Conservation (phyloP, 2,329 filamentous ascomycete genomes). For the Sphaerulina musiva region DNA sequence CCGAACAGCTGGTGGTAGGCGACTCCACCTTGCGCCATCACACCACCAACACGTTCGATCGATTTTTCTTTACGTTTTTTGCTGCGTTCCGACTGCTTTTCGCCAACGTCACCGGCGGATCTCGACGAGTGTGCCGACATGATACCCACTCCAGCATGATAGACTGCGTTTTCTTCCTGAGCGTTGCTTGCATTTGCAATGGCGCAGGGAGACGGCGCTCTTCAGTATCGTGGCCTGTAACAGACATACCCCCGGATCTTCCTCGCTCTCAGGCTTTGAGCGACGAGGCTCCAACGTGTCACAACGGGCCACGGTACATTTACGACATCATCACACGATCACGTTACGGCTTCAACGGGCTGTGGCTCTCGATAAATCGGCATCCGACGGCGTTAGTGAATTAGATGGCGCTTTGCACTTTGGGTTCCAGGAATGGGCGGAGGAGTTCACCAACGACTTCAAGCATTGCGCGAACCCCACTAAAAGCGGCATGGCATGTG, state of each 20-base stretch:
- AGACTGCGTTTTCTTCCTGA: conserved; percentile 25
- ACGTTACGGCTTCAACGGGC: conserved; percentile 11
- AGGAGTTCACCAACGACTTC: conserved; percentile 11
- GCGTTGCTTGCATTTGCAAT: conserved; percentile 23
- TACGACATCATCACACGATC: conserved; percentile 22
- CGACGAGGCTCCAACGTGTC: conserved; percentile 17
- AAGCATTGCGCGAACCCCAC: conserved; percentile 8
- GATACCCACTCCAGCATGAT: conserved; percentile 27
- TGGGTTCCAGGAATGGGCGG: conserved; percentile 10
- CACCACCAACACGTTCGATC: conserved; percentile 13
- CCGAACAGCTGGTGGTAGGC: conserved; percentile 26
- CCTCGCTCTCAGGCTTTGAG: conserved; percentile 22
- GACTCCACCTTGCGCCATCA: conserved; percentile 6
- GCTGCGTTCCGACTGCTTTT: conserved; percentile 17
- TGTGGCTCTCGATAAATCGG: conserved; percentile 21
- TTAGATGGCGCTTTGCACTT: conserved; percentile 12
- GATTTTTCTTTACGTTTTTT: conserved; percentile 8
- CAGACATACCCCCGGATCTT: conserved; percentile 9
- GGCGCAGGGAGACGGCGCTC: conserved; percentile 23
- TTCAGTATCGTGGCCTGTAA: conserved; percentile 21
- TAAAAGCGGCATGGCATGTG: conserved; percentile 17
- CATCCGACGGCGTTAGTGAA: conserved; percentile 20
- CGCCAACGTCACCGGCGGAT: conserved; percentile 20
- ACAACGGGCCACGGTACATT: conserved; percentile 21
- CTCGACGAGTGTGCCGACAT: conserved; percentile 23